Evolutionary conservation across 176 grass and related monocot genomes (phyloP).

Genomic region (Carex myosuroides): DNA sequence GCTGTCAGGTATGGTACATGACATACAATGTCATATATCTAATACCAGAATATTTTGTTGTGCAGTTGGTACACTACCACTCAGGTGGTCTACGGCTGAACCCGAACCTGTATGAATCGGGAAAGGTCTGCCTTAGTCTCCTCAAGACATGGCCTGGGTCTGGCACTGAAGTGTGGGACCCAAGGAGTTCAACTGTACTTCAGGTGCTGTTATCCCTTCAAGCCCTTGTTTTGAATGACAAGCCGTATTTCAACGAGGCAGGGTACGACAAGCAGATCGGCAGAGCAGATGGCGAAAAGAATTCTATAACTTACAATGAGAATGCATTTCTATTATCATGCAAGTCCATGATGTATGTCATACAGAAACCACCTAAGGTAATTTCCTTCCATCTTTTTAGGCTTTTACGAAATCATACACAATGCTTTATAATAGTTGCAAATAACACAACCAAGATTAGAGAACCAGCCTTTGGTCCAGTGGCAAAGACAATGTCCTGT

Average conservation of each 20-base stretch:
- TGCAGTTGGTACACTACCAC: conserved; percentile 79
- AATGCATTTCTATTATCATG: conserved; percentile 86
- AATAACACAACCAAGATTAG: not conserved
- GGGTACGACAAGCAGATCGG: conserved; percentile 94
- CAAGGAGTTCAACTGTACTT: conserved; percentile 75
- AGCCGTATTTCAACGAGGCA: conserved; percentile 95
- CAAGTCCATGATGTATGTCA: conserved; percentile 84
- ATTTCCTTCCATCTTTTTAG: not conserved
- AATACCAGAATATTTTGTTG: not conserved
- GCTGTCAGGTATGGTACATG: not conserved
- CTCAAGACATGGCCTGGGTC: conserved; percentile 90
- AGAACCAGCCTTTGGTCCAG: too few relatives aligned
- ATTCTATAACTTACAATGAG: conserved; percentile 94
- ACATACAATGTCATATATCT: not conserved
- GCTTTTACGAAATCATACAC: conserved; percentile 12
- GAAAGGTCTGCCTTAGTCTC: conserved; percentile 97
- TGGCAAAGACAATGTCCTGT: too few relatives aligned
- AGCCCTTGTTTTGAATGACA: conserved; percentile 94
- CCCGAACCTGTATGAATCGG: conserved; percentile 86
- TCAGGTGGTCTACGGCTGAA: conserved; percentile 86
- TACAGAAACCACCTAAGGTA: conserved; percentile 86
- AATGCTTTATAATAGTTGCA: not conserved
- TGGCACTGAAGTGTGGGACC: conserved; percentile 81
- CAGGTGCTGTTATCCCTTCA: conserved; percentile 89
- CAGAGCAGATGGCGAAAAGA: conserved; percentile 87